Conservation (phyloP, 192 early-diverging fungal genomes). For the Cetraspora pellucida region DNA sequence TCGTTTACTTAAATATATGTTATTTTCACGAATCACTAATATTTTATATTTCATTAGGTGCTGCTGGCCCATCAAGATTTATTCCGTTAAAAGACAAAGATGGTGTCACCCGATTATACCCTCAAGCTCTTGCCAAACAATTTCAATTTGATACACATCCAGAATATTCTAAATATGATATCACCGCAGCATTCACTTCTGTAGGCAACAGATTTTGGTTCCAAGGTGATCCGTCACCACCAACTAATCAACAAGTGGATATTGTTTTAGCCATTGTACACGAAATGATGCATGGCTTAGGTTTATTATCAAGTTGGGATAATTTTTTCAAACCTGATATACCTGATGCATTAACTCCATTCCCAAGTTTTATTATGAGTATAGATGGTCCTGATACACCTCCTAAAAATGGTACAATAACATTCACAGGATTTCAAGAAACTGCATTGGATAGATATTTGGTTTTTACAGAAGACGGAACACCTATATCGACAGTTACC, state of each 20-base stretch:
- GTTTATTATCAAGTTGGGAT: not conserved
- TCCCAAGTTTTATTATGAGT: not conserved
- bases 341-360: not conserved
- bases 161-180: not conserved
- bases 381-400: not conserved
- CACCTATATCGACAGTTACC: not conserved
- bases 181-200: not conserved
- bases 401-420: not conserved
- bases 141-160: not conserved
- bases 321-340: not conserved
- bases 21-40: not conserved
- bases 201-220: not conserved
- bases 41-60: not conserved
- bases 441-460: not conserved
- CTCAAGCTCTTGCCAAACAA: constrained; percentile 13
- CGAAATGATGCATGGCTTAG: constrained; percentile 24
- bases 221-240: not conserved
- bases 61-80: not conserved
- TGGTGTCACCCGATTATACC: not conserved
- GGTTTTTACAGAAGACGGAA: not conserved
- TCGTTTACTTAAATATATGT: not conserved
- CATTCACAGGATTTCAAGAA: constrained; percentile 21
- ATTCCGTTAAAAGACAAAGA: not conserved
- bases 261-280: not conserved
- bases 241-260: not conserved